Base-by-base conservation (phyloP, 2,329 filamentous ascomycete species). In the Diaporthe humulicola region DNA sequence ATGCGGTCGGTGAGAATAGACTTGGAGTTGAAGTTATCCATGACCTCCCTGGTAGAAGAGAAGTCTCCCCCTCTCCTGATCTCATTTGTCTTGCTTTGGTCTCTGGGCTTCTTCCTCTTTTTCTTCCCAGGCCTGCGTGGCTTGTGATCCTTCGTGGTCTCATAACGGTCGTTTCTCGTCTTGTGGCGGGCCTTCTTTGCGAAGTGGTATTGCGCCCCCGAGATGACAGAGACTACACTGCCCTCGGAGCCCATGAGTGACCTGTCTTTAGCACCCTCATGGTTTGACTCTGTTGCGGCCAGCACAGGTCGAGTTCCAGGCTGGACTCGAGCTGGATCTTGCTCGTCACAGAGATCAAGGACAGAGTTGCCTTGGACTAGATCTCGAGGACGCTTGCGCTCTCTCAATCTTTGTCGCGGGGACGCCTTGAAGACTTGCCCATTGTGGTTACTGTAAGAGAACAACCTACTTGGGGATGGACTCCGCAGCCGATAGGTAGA, bases 131-230 rank as follows among this genome's bases (percentile, higher is more conserved):
- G 38, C 25, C 70, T 75, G 28, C 17, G 50, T 42, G 33, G n/a
- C n/a, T 72, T 45, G 30, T 50, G 60, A 25, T 45, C 48, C 48
- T 22, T 72, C 58, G 85, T 85, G 15, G 84, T 84, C 38, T 90
- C 86, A 79, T 93, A 93, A 45, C 86, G 88, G 78, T 90, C 87
- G 33, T 85, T 82, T 69, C 86, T 87, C 22, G 90, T 92, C 81
- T 89, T 93, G 76, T 87, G 84, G 42, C 92, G 87, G 25, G 86
- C 82, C 60, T 84, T 84, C 76, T 78, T 77, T 19, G 54, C 70
- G 45, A 73, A 76, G 3, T 42, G 48, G 40, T 61, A n/a, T 8
- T 48, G n/a, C 22, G 25, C 50, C 17, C 38, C 42, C 42, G 42
- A n/a, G 6, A 25, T 22, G 52, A 17, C 67, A 42, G 67, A 71